Conservation (phyloP, 2,329 filamentous ascomycete genomes). For the Pyrenochaeta sp. region DNA sequence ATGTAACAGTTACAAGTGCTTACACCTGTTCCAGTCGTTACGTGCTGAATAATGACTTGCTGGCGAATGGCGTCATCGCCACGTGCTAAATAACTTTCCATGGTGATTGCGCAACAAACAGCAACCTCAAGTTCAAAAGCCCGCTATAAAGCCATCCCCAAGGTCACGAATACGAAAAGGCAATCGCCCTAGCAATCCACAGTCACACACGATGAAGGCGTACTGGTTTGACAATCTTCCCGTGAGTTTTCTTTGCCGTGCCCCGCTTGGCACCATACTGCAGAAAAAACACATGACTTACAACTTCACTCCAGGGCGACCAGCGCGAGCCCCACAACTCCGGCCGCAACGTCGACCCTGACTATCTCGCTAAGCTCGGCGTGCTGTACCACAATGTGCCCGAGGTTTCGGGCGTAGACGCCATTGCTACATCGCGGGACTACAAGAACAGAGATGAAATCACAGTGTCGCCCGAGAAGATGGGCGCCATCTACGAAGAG, state of each 20-base stretch:
- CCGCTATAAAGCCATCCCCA: not conserved
- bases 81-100: conserved; percentile 32
- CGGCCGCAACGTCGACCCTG: conserved; percentile 69
- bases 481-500: conserved; percentile 87
- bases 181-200: too few relatives aligned
- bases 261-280: not conserved
- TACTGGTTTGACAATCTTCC: conserved; percentile 75
- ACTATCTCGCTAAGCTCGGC: conserved; percentile 75
- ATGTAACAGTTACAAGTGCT: not conserved
- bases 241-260: conserved; percentile 48
- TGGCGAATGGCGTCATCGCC: conserved; percentile 37
- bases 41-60: conserved; percentile 35
- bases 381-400: conserved; percentile 79
- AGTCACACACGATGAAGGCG: conserved; percentile 69
- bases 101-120: conserved; percentile 15
- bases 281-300: conserved; percentile 24
- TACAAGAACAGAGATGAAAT: conserved; percentile 98
- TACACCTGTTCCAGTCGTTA: not conserved
- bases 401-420: conserved; percentile 70
- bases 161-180: conserved; percentile 1
- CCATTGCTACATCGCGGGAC: conserved; percentile 74
- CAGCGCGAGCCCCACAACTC: conserved; percentile 92
- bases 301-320: conserved; percentile 74
- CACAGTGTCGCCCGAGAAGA: conserved; percentile 81
- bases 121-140: conserved; percentile 1